Evolutionary conservation across 768 basidiomycete species (phyloP), one percentile per base, ranked within the genome.

Genomic region (Pholiota microspora): DNA sequence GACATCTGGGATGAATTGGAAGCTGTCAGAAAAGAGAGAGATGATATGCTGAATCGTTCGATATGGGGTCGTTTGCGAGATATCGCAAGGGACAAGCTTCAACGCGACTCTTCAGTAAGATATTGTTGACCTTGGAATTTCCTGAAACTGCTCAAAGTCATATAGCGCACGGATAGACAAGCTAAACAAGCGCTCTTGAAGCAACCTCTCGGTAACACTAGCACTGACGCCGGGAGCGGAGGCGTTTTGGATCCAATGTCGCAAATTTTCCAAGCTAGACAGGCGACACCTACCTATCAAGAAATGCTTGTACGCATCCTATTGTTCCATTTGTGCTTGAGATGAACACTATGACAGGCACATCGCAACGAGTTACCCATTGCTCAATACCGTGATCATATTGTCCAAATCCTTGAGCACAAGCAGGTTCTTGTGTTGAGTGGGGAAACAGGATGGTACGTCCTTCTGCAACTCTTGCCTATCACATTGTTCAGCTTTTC

Each of bases 1-100:
- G 89, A 94, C 67, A 73, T 99, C 15, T 99, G 96, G 96, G 88
- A 92, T 51, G 92, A 95, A 67, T 72, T 98, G 13, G 94, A 94
- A 62, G 66, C 60, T 3, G 71, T 74, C 24, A 78, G 90, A 61
- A 89, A 86, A 61, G 56, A 63, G 5, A 73, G 73, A 28, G 85
- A 88, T 52, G 85, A 92, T 56, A 67, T 64, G 16, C 77, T 73
- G 16, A 94, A 95, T 64, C 75, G 90, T 27, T 69, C 67, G 7
- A 69, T 85, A 9, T 95, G 97, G 93, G 77, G 76, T 5, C 85
- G 80, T 53, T 67, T 96, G 47, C 77, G 79, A 54, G 70, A 67
- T 13, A 81, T 96, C 16, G 64, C 89, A n/a, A 80, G 82, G 49
- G 67, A 74, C n/a, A 92, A 86, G 71, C 57, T 83, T n/a, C 71